Conservation (phyloP, 169 alveolate species). For the Plasmodium gonderi region DNA sequence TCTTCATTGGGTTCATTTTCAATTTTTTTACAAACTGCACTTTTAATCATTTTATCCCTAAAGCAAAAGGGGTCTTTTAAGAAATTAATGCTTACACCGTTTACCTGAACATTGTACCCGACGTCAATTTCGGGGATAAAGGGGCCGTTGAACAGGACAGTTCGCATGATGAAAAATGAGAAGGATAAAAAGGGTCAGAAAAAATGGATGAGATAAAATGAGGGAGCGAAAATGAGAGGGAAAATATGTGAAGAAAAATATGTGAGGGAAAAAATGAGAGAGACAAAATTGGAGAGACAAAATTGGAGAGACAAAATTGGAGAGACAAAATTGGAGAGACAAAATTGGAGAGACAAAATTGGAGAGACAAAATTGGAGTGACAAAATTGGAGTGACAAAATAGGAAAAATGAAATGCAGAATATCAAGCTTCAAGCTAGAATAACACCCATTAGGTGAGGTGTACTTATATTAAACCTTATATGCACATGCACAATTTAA, state of each 20-base stretch:
- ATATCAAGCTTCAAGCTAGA: neutral
- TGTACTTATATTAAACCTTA: neutral
- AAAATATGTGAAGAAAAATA: neutral
- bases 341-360: neutral
- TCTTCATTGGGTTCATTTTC: neutral
- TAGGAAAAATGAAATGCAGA: neutral
- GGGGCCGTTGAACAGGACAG: conserved; percentile 43
- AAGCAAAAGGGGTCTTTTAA: conserved; percentile 68
- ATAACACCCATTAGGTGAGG: neutral
- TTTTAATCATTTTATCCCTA: conserved; percentile 19
- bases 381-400: neutral
- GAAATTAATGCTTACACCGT: conserved; percentile 60
- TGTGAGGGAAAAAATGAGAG: neutral
- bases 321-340: neutral
- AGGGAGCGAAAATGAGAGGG: neutral
- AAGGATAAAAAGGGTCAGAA: neutral
- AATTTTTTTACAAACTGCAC: neutral
- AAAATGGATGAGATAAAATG: neutral
- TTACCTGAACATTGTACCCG: conserved; percentile 60
- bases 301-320: too few species aligned
- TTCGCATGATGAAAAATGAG: conserved; percentile 15
- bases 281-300: neutral
- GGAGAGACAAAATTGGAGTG: too few species aligned
- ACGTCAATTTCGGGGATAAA: conserved; percentile 60
- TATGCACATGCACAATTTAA: neutral